Conservation (phyloP, 257 asterid genomes). For the Solanum pimpinellifolium region DNA sequence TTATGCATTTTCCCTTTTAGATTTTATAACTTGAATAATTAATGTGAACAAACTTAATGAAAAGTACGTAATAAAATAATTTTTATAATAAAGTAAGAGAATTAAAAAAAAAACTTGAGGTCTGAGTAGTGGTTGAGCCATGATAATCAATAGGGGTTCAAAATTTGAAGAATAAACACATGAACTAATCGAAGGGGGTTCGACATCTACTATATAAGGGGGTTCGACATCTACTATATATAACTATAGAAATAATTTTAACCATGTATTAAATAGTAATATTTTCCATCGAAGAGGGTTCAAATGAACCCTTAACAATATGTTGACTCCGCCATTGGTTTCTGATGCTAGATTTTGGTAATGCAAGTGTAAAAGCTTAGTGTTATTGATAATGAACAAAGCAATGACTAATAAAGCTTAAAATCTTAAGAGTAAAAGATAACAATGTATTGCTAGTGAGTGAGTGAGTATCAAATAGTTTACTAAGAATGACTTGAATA, state of each 20-base stretch:
- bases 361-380: background rate
- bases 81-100: background rate
- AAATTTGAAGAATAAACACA: background rate
- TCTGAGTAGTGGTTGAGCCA: background rate
- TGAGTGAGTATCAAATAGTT: background rate
- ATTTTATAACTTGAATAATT: background rate
- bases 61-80: too few species aligned
- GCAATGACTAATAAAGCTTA: background rate
- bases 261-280: background rate
- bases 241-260: background rate
- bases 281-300: background rate
- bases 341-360: background rate
- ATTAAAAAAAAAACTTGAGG: background rate
- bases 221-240: background rate
- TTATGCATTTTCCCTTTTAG: background rate
- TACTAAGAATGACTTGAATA: background rate
- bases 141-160: background rate
- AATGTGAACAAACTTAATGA: background rate
- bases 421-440: too few species aligned
- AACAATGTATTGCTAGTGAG: background rate
- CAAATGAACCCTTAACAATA: background rate
- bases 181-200: background rate
- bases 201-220: background rate
- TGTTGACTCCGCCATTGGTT: background rate
- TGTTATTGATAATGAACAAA: background rate